A percentile compares a stretch with the other conserved stretches of the same genome.
Evolutionary conservation across 768 basidiomycete genomes (phyloP).

Genomic region (Tricholoma sp.): DNA sequence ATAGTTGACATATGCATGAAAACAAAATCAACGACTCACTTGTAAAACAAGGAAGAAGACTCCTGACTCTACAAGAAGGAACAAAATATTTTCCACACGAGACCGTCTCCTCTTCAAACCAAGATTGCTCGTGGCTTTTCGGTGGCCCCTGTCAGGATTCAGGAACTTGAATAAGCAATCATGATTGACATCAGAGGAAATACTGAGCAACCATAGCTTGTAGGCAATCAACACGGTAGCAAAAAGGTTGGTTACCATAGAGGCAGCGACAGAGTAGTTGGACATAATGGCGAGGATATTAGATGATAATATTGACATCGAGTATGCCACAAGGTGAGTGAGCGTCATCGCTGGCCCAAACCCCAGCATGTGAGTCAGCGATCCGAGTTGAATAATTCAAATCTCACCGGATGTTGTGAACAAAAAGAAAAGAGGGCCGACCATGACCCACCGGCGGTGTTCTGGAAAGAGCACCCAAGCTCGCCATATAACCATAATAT

Average conservation of each 20-base stretch:
- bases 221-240: background rate
- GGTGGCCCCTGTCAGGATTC: background rate
- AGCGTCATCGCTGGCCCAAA: background rate
- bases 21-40: background rate
- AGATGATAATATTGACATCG: background rate
- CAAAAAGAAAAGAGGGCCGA: background rate
- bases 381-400: background rate
- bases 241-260: background rate
- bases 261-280: background rate
- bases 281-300: background rate
- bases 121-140: background rate
- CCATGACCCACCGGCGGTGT: background rate
- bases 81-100: background rate
- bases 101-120: background rate
- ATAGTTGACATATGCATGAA: background rate
- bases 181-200: background rate
- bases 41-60: background rate
- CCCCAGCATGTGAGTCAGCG: background rate
- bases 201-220: background rate
- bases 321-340: background rate
- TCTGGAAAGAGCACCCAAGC: background rate
- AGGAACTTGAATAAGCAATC: background rate
- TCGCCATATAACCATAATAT: background rate
- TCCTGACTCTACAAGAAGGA: background rate
- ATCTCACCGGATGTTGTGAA: background rate